A percentile compares a stretch with the other conserved stretches of the same genome.
phyloP scores from a whole-genome alignment of 305 asterid genomes.

The Fraxinus angustifolia region DNA sequence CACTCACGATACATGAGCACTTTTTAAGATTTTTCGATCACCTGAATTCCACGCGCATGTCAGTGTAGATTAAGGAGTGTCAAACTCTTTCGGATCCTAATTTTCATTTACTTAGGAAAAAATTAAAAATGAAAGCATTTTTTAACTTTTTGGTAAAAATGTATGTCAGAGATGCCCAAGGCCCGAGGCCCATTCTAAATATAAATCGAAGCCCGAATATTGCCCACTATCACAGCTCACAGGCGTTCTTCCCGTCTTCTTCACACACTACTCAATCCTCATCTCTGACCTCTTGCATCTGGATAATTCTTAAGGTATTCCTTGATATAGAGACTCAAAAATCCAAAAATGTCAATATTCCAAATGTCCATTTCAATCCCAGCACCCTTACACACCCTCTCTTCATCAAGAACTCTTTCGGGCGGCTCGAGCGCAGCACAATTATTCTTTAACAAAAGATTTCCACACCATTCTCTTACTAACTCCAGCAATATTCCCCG shows the following conservation, averaged over 20 bases:
- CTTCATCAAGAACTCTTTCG: constrained; percentile 42
- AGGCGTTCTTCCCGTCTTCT: neutral
- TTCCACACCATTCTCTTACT: constrained; percentile 41
- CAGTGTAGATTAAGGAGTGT: too few species aligned
- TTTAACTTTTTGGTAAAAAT: too few species aligned
- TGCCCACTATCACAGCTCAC: neutral
- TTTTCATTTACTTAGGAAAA: too few species aligned
- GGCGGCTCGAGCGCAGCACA: constrained; percentile 25
- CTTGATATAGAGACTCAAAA: neutral
- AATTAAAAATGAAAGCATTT: too few species aligned
- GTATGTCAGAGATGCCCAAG: neutral
- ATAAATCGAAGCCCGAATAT: neutral
- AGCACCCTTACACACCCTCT: constrained; percentile 30
- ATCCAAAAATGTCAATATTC: constrained; percentile 32
- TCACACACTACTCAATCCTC: neutral
- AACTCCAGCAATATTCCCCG: constrained; percentile 22
- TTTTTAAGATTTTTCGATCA: too few species aligned
- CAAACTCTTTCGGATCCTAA: too few species aligned
- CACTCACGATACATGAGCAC: too few species aligned
- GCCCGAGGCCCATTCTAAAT: neutral
- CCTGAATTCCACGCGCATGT: too few species aligned
- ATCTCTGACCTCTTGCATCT: constrained; percentile 9
- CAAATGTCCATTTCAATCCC: constrained; percentile 35
- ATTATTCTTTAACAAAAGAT: constrained; percentile 32
- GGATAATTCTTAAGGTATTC: neutral